These are phyloP conservation scores for Ceraceosorus guamensis DNA, from an alignment of 1,284 basidiomycete genomes.

Conservation along the genomic window DNA sequence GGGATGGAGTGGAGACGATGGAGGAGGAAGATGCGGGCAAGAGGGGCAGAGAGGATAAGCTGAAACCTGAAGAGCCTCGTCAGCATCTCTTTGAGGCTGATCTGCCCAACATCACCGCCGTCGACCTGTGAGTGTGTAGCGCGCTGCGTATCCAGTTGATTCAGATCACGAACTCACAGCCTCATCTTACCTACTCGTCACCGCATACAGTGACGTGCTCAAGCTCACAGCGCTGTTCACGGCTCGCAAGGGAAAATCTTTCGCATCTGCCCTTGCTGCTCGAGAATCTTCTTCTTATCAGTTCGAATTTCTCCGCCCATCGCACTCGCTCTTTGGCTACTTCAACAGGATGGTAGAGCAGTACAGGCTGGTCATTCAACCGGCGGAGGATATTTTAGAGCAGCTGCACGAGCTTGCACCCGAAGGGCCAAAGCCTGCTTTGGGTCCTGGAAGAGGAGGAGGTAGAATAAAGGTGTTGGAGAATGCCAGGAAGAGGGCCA, in stretches of 20 bases:
- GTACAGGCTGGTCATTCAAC: constrained; percentile 83
- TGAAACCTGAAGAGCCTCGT: constrained; percentile 64
- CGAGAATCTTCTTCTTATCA: constrained; percentile 91
- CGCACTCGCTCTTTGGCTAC: constrained; percentile 88
- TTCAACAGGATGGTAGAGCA: constrained; percentile 97
- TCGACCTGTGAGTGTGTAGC: constrained; percentile 71
- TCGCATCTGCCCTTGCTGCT: constrained; percentile 75
- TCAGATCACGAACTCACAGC: background rate
- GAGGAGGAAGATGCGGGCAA: constrained; percentile 44
- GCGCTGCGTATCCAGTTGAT: background rate
- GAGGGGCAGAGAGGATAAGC: constrained; percentile 52
- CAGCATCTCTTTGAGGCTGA: constrained; percentile 77
- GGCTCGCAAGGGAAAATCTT: constrained; percentile 78
- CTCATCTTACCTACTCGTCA: too few species aligned
- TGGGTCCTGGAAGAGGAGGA: constrained; percentile 29
- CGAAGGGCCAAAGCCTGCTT: constrained; percentile 43
- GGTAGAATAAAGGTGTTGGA: constrained; percentile 67
- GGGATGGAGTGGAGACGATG: constrained; percentile 7
- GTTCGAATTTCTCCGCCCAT: constrained; percentile 93
- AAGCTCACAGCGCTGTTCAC: constrained; percentile 86
- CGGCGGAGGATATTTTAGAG: constrained; percentile 63
- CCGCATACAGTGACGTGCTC: constrained; percentile 47
- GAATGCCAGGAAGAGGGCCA: constrained; percentile 66
- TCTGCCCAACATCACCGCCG: constrained; percentile 76
- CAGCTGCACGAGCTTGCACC: background rate